phyloP scores from a whole-genome alignment of 495 filamentous ascomycete genomes.

The Antarctomyces pellizariae region DNA sequence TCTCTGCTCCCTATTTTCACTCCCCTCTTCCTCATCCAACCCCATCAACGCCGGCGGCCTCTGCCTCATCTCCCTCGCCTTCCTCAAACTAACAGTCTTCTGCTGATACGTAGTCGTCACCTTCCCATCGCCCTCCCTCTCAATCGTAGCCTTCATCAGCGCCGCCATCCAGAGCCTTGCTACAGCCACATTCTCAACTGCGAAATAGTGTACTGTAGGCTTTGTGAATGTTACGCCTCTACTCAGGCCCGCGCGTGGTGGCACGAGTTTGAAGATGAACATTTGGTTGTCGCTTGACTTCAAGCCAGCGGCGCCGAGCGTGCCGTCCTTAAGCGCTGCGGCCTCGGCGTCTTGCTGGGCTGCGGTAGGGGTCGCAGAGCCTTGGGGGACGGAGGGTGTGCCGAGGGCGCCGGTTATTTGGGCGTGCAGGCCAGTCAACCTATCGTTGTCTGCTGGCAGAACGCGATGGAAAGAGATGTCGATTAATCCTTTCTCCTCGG shows the following conservation, averaged over 20 bases:
- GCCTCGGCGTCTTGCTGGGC: constrained; percentile 19
- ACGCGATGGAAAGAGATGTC: constrained; percentile 95
- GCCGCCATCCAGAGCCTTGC: constrained; percentile 97
- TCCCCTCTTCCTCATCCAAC: constrained; percentile 33
- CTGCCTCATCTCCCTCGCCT: constrained; percentile 8
- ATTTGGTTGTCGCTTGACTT: constrained; percentile 27
- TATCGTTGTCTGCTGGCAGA: constrained; percentile 81
- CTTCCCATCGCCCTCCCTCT: constrained; percentile 57
- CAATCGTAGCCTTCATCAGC: constrained; percentile 96
- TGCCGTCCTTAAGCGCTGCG: constrained; percentile 17
- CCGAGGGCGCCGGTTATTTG: constrained; percentile 70
- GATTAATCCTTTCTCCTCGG: constrained; percentile 81
- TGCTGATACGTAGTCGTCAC: constrained; percentile 78
- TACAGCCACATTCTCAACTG: constrained; percentile 68
- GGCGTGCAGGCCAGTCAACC: constrained; percentile 72
- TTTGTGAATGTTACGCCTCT: constrained; percentile 93
- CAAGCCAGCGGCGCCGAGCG: too few relatives aligned
- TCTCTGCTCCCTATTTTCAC: constrained; percentile 14
- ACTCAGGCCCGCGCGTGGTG: constrained; percentile 66
- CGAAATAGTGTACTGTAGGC: constrained; percentile 91
- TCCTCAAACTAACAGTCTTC: constrained; percentile 32
- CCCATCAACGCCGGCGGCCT: constrained; percentile 71
- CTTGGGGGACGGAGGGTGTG: constrained; percentile 47
- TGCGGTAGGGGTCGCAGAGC: constrained; percentile 31
- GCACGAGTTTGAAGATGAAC: constrained; percentile 97